Evolutionary conservation across 352 stramenopile species (phyloP).

Genomic region (Bremia lactucae): DNA sequence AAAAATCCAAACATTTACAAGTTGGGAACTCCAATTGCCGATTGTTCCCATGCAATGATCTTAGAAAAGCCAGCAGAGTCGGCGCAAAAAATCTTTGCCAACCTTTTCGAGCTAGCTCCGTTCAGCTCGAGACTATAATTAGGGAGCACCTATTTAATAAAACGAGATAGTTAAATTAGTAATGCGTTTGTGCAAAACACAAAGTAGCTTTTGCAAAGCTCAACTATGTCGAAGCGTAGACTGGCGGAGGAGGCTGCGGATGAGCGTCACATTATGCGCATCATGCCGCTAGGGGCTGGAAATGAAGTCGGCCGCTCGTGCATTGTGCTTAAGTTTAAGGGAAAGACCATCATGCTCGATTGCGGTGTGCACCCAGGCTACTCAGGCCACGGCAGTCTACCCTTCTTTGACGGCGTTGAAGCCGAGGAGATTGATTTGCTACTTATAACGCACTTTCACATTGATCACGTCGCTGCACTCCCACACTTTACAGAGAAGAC

Average conservation of each 20-base stretch:
- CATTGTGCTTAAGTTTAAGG: constrained; percentile 98
- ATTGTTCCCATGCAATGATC: not conserved
- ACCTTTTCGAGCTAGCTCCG: too few species aligned
- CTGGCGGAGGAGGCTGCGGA: constrained; percentile 62
- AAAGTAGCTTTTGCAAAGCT: too few species aligned
- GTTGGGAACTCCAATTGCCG: constrained; percentile 10
- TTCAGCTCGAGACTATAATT: too few species aligned
- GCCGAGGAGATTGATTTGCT: constrained; percentile 93
- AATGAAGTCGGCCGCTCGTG: constrained; percentile 99
- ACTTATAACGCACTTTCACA: constrained; percentile 99
- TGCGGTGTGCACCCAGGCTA: constrained; percentile 88
- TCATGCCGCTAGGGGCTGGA: constrained; percentile 93
- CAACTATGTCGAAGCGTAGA: constrained; percentile 64
- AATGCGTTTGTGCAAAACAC: too few species aligned
- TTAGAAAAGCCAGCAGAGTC: constrained; percentile 27
- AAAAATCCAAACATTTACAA: constrained; percentile 22
- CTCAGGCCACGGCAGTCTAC: constrained; percentile 93
- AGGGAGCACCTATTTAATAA: not conserved
- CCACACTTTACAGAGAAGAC: constrained; percentile 99
- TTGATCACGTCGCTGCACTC: constrained; percentile 98
- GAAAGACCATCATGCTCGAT: constrained; percentile 96
- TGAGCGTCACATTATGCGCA: constrained; percentile 86
- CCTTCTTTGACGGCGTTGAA: constrained; percentile 97
- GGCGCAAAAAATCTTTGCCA: not conserved
- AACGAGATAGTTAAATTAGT: too few species aligned